Conservation (phyloP, 208 protist species). For the Leishmania turanica region DNA sequence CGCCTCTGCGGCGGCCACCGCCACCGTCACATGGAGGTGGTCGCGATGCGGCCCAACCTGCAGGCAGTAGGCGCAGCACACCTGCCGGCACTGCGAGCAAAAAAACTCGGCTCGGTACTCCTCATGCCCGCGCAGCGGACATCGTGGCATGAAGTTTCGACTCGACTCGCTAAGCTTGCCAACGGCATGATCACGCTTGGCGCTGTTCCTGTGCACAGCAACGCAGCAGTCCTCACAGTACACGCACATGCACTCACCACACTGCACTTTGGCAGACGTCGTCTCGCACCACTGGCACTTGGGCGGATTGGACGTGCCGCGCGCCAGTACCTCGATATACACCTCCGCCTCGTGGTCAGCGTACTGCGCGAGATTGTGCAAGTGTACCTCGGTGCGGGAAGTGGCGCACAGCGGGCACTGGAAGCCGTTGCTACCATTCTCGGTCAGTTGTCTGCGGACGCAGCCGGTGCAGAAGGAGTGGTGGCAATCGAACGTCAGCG, state of each 20-base stretch:
- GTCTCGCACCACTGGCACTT: slow-evolving; percentile 86
- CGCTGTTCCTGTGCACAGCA: slow-evolving; percentile 80
- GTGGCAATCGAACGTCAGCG: slow-evolving; percentile 59
- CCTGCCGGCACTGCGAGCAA: slow-evolving; percentile 63
- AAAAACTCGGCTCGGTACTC: slow-evolving; percentile 87
- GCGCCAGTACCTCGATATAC: slow-evolving; percentile 48
- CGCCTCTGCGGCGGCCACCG: slow-evolving; percentile 55
- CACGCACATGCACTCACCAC: slow-evolving; percentile 66
- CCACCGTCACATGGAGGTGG: slow-evolving; percentile 52
- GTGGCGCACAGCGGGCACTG: slow-evolving; percentile 63
- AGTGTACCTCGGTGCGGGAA: slow-evolving; percentile 30
- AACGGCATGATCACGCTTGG: slow-evolving; percentile 60
- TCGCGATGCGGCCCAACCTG: slow-evolving; percentile 73
- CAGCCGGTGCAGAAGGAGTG: slow-evolving; percentile 68
- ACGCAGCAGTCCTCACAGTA: slow-evolving; percentile 72
- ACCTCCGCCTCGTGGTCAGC: slow-evolving; percentile 41
- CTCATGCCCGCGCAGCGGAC: slow-evolving; percentile 60
- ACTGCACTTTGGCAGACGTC: slow-evolving; percentile 51
- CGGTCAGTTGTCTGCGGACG: slow-evolving; percentile 42
- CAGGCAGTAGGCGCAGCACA: slow-evolving; percentile 91
- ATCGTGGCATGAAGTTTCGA: slow-evolving; percentile 50
- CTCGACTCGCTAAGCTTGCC: slow-evolving; percentile 36
- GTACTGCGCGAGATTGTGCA: slow-evolving; percentile 39
- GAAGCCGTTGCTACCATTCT: slow-evolving; percentile 44
- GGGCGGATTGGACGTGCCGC: slow-evolving; percentile 33